Evolutionary conservation across 2,329 filamentous ascomycete genomes (phyloP).

Genomic region (Aureobasidium vineae): DNA sequence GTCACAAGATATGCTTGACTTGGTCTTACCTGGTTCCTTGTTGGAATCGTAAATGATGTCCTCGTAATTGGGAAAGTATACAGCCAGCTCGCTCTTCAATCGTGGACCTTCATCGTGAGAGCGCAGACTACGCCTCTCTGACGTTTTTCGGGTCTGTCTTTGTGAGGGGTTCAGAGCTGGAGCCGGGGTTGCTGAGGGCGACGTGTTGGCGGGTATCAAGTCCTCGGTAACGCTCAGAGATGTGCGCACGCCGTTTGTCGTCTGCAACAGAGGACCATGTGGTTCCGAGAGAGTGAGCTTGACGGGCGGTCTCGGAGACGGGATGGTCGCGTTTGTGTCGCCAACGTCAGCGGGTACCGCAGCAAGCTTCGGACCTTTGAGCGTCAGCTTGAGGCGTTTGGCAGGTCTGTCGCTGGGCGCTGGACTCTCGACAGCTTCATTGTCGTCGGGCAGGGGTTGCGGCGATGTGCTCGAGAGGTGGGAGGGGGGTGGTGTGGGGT

Average conservation of each 20-base stretch:
- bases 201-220: constrained; percentile 36
- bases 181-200: constrained; percentile 37
- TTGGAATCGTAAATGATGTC: constrained; percentile 85
- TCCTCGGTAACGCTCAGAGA: constrained; percentile 39
- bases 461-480: constrained; percentile 10
- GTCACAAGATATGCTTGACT: background rate
- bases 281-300: constrained; percentile 46
- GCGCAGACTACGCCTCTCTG: constrained; percentile 72
- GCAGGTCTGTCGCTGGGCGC: background rate
- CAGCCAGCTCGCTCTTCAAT: constrained; percentile 86
- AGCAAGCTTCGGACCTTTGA: constrained; percentile 22
- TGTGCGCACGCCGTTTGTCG: constrained; percentile 45
- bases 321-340: constrained; percentile 12
- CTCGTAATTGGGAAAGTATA: constrained; percentile 92
- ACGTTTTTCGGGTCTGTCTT: constrained; percentile 11
- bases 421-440: background rate
- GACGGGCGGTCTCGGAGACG: constrained; percentile 41
- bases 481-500: constrained; percentile 23
- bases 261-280: constrained; percentile 44
- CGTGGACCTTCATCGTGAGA: constrained; percentile 79
- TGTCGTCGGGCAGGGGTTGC: background rate
- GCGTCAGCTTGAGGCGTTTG: constrained; percentile 24
- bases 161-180: constrained; percentile 4
- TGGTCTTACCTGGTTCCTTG: constrained; percentile 56
- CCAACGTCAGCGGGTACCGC: constrained; percentile 9